Conservation (phyloP, 129 eudicot species). For the Silybum marianum region DNA sequence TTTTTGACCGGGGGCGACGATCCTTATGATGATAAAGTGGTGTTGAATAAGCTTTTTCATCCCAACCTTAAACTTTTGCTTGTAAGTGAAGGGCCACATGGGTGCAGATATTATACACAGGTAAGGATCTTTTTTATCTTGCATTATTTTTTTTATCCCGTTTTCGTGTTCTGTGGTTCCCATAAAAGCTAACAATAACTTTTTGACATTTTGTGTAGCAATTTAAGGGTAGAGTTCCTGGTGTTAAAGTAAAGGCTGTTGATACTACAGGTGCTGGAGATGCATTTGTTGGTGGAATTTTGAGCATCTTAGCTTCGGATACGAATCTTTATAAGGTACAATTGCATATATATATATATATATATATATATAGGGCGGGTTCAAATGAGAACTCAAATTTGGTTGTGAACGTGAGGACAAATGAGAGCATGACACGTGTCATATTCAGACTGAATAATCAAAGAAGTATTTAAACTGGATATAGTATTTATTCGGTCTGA, state of each 20-base stretch:
- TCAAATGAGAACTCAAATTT: no score
- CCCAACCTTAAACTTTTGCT: slow-evolving; percentile 62
- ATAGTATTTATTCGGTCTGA: no score
- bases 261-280: slow-evolving; percentile 55
- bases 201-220: slow-evolving; percentile 22
- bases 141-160: background rate
- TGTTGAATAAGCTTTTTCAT: slow-evolving; percentile 51
- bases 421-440: no score
- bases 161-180: slow-evolving; percentile 2
- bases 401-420: no score
- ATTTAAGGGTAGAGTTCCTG: slow-evolving; percentile 47
- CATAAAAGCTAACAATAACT: background rate
- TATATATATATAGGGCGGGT: no score
- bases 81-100: slow-evolving; percentile 60
- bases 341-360: no score
- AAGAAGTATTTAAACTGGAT: no score
- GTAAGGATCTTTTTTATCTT: slow-evolving; percentile 28
- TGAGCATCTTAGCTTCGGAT: slow-evolving; percentile 64
- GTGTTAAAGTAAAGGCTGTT: slow-evolving; percentile 38
- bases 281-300: slow-evolving; percentile 56
- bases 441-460: no score
- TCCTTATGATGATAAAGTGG: slow-evolving; percentile 45
- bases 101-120: slow-evolving; percentile 65
- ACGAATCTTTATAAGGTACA: slow-evolving; percentile 58
- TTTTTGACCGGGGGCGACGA: slow-evolving; percentile 51